phyloP scores from a whole-genome alignment of 768 basidiomycete species.

The Amanita muscaria region DNA sequence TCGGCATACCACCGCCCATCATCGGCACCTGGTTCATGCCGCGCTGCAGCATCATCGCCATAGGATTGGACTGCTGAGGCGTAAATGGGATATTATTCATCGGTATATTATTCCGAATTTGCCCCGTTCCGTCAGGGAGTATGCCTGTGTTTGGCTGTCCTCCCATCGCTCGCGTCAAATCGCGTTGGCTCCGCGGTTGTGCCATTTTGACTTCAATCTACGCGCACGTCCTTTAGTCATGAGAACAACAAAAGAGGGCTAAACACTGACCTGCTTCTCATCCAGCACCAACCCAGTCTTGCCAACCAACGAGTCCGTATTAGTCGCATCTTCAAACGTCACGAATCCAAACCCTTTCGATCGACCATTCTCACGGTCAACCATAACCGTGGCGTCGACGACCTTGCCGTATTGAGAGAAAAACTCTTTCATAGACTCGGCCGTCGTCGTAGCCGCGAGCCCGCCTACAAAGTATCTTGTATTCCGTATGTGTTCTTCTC shows the following conservation, averaged over 20 bases:
- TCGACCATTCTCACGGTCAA: slow-evolving; percentile 65
- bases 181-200: slow-evolving; percentile 60
- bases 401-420: slow-evolving; percentile 71
- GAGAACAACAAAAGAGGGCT: neutral
- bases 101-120: slow-evolving; percentile 4
- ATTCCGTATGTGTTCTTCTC: slow-evolving; percentile 68
- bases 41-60: slow-evolving; percentile 54
- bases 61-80: slow-evolving; percentile 31
- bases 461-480: slow-evolving; percentile 81
- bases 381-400: slow-evolving; percentile 80
- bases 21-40: slow-evolving; percentile 37
- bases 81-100: slow-evolving; percentile 21
- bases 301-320: slow-evolving; percentile 58
- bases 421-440: slow-evolving; percentile 63
- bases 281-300: slow-evolving; percentile 63
- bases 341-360: slow-evolving; percentile 85
- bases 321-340: slow-evolving; percentile 62
- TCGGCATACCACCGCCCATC: slow-evolving; percentile 28
- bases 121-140: neutral
- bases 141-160: slow-evolving; percentile 5
- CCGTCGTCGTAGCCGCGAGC: slow-evolving; percentile 55
- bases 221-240: neutral
- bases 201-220: slow-evolving; percentile 82
- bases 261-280: slow-evolving; percentile 56
- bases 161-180: slow-evolving; percentile 34